phyloP scores from a whole-genome alignment of 2,329 filamentous ascomycete genomes.

The Microsporum ferrugineum region DNA sequence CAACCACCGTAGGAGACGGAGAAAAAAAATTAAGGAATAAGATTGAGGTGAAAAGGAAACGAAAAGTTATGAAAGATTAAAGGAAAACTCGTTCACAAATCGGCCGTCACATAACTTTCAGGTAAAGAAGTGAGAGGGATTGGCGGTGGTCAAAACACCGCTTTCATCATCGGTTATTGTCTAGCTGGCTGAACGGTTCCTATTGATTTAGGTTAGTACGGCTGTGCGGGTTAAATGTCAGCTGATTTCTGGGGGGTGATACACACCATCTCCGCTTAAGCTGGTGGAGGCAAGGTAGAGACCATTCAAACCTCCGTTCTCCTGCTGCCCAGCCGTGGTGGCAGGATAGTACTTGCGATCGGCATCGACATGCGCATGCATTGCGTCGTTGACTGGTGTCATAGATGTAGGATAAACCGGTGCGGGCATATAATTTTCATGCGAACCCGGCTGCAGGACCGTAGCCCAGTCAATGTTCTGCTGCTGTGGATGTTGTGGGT shows the following conservation, averaged over 20 bases:
- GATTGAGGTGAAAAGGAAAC: not conserved
- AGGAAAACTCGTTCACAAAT: constrained; percentile 1
- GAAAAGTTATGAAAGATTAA: not conserved
- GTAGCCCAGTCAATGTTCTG: constrained; percentile 56
- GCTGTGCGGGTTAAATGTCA: constrained; percentile 32
- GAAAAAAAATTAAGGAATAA: constrained; percentile 7
- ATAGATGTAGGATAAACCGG: constrained; percentile 53
- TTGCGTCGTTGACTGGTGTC: constrained; percentile 57
- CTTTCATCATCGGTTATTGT: constrained; percentile 30
- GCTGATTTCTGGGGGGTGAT: constrained; percentile 33
- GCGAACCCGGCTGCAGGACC: constrained; percentile 64
- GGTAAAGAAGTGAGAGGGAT: constrained; percentile 22
- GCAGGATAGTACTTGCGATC: constrained; percentile 44
- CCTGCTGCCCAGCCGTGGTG: constrained; percentile 28
- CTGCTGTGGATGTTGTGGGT: constrained; percentile 40
- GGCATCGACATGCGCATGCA: constrained; percentile 53
- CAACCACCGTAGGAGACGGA: constrained; percentile 5
- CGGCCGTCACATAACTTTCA: constrained; percentile 32
- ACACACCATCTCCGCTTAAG: constrained; percentile 37
- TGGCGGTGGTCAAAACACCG: not conserved
- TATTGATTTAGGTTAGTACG: constrained; percentile 16
- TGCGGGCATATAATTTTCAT: constrained; percentile 50
- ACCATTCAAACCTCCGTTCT: constrained; percentile 37
- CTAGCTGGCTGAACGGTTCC: constrained; percentile 45
- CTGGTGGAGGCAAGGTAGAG: constrained; percentile 39